Base-by-base conservation (phyloP, 768 basidiomycete species). In the Rhodocollybia butyracea region DNA sequence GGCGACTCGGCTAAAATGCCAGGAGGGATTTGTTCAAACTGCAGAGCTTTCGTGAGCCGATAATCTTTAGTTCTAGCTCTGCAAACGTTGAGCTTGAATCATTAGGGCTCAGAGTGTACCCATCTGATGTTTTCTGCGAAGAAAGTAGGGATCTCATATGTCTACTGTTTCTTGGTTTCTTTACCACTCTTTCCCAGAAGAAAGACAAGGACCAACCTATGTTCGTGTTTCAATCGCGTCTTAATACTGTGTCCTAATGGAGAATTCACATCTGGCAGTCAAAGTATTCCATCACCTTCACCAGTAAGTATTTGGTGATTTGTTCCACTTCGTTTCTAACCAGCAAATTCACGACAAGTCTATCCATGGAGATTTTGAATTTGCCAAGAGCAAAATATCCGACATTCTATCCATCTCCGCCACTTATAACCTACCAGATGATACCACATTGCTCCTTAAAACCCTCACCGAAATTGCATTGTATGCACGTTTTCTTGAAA, bases 1-100 rank as follows among this genome's bases (percentile, higher is more conserved):
- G 73, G 73, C 41, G 74, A 81, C 48, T 80, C 80, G 56, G 73
- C 73, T 30, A 76, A 74, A 52, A 73, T 73, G 69, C 69, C 70
- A 5, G 65, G 66, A 1, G 70, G 70, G 36, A 60, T 61, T 45
- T 78, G 76, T 56, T 72, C 75, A 1, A 78, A 77, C 53, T 78
- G 76, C 56, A 63, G 69, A 0, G 58, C 70, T 2, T 75, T 69
- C 30, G 46, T 45, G 64, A 56, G 29, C 67, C 68, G 1, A 70
- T 75, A 19, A 76, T 75, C 59, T 73, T 70, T 0, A 76, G 75
- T 45, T 70, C 54, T 66, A 70, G 57, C 67, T 65, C 7, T 71
- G 69, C 21, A 68, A 70, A 17, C 26, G 26, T 29, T n/a, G 26
- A 29, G 3, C 1, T 27, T 15, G 12, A 11, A 17, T 34, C 30